phyloP scores from a whole-genome alignment of 495 filamentous ascomycete genomes.

The Penicillium pancosmium region DNA sequence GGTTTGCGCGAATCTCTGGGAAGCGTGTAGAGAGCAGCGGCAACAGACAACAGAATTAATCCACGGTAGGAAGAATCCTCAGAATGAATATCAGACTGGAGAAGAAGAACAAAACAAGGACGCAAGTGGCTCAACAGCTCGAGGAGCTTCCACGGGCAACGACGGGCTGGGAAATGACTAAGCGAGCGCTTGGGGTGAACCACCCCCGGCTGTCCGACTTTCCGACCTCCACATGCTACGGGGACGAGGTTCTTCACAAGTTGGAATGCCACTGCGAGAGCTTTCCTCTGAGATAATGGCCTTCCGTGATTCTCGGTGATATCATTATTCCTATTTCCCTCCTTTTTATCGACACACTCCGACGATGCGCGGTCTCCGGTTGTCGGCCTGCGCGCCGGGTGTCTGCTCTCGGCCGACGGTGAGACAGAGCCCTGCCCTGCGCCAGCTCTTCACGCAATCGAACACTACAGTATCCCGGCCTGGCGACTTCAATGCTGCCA shows the following conservation, averaged over 20 bases:
- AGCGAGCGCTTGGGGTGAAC: neutral
- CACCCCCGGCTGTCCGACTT: slow-evolving; percentile 12
- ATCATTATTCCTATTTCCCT: slow-evolving; percentile 2
- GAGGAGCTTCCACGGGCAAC: slow-evolving; percentile 44
- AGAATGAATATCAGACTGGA: neutral
- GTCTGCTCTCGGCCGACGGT: slow-evolving; percentile 28
- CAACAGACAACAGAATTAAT: neutral
- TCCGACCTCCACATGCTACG: slow-evolving; percentile 26
- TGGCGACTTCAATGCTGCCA: slow-evolving; percentile 13
- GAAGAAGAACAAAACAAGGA: slow-evolving; percentile 11
- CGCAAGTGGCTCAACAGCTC: slow-evolving; percentile 30
- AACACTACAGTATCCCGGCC: slow-evolving; percentile 6
- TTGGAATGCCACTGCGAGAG: slow-evolving; percentile 7
- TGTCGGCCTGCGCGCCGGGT: slow-evolving; percentile 42
- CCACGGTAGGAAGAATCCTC: too few species aligned
- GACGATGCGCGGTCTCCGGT: slow-evolving; percentile 48
- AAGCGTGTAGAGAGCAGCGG: neutral
- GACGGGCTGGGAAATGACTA: slow-evolving; percentile 12
- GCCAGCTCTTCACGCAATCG: slow-evolving; percentile 20
- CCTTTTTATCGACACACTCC: slow-evolving; percentile 22
- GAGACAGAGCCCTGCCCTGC: slow-evolving; percentile 24
- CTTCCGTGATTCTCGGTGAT: slow-evolving; percentile 31
- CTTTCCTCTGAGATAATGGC: slow-evolving; percentile 39
- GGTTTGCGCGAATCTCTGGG: neutral
- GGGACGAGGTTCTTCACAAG: slow-evolving; percentile 4